Evolutionary conservation across 768 basidiomycete genomes (phyloP).

Genomic region (Suillus cothurnatus): DNA sequence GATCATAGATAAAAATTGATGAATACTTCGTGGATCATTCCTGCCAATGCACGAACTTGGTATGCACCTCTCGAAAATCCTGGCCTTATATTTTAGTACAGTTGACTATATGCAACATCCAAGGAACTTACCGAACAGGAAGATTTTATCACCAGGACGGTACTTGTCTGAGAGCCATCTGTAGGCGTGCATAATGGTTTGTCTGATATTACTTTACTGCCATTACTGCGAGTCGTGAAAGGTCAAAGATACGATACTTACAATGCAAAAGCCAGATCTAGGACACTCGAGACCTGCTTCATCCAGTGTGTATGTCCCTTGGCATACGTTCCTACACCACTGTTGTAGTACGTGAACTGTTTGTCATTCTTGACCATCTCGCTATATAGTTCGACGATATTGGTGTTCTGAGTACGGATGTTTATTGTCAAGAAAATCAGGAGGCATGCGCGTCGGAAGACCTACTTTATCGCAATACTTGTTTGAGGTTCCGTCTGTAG

Average conservation of each 20-base stretch:
- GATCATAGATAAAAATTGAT: background rate
- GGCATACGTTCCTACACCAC: slow-evolving; percentile 41
- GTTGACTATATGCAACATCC: background rate
- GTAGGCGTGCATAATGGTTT: slow-evolving; percentile 37
- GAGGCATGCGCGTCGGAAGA: background rate
- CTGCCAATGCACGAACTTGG: slow-evolving; percentile 45
- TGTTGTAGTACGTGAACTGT: slow-evolving; percentile 44
- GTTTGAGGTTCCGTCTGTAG: slow-evolving; percentile 37
- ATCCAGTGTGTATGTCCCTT: slow-evolving; percentile 18
- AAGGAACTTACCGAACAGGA: slow-evolving; percentile 39
- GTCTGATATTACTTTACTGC: slow-evolving; percentile 14
- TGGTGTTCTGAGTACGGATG: slow-evolving; percentile 38
- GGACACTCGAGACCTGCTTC: slow-evolving; percentile 24
- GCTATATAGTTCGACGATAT: slow-evolving; percentile 42
- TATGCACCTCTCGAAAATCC: slow-evolving; percentile 53
- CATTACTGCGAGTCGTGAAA: background rate
- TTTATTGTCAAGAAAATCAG: background rate
- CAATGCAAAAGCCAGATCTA: slow-evolving; percentile 43
- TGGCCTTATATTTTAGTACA: slow-evolving; percentile 18
- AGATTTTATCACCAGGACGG: slow-evolving; percentile 39
- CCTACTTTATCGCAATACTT: slow-evolving; percentile 33
- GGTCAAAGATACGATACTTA: slow-evolving; percentile 16
- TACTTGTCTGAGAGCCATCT: slow-evolving; percentile 45
- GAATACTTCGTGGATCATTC: slow-evolving; percentile 44
- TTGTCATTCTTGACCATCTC: slow-evolving; percentile 34